Evolutionary conservation across 371 early-diverging fungal genomes (phyloP).

Genomic region (Zychaea mexicana): DNA sequence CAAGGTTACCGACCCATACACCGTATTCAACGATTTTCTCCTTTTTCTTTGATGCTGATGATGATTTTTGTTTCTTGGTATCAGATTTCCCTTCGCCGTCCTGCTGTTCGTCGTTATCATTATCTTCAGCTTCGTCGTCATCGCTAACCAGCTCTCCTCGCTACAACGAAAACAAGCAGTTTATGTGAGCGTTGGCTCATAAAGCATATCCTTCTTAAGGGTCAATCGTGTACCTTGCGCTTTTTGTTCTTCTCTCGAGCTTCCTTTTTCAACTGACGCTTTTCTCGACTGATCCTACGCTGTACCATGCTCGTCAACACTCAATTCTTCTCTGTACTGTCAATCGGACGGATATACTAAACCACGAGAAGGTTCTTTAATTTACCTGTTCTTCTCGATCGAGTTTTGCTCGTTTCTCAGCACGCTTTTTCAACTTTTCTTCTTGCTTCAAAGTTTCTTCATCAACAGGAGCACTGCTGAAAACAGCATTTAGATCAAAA

Average conservation of each 20-base stretch:
- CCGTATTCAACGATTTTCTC: slow-evolving; percentile 43
- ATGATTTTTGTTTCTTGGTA: slow-evolving; percentile 21
- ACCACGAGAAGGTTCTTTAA: too few relatives aligned
- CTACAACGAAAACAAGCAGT: neutral
- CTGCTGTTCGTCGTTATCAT: slow-evolving; percentile 22
- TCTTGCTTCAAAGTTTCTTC: neutral
- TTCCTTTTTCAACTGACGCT: slow-evolving; percentile 46
- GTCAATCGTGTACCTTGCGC: slow-evolving; percentile 42
- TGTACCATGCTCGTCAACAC: too few relatives aligned
- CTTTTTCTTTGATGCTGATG: slow-evolving; percentile 35
- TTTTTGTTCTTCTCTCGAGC: slow-evolving; percentile 46
- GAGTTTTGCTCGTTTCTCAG: slow-evolving; percentile 6
- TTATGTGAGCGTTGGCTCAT: neutral
- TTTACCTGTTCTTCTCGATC: slow-evolving; percentile 9
- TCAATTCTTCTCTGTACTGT: too few relatives aligned
- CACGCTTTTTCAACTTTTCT: neutral
- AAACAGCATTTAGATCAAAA: slow-evolving; percentile 6
- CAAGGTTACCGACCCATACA: slow-evolving; percentile 80
- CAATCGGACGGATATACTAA: too few relatives aligned
- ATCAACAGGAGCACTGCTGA: slow-evolving; percentile 2
- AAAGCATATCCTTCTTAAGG: neutral
- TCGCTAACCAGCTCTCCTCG: slow-evolving; percentile 2
- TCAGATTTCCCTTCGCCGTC: too few relatives aligned
- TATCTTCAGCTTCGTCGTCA: slow-evolving; percentile 19
- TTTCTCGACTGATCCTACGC: slow-evolving; percentile 43